A percentile compares a stretch with the other conserved stretches of the same genome.
Conservation (phyloP, 768 basidiomycete genomes). For the Lactarius vividus region DNA sequence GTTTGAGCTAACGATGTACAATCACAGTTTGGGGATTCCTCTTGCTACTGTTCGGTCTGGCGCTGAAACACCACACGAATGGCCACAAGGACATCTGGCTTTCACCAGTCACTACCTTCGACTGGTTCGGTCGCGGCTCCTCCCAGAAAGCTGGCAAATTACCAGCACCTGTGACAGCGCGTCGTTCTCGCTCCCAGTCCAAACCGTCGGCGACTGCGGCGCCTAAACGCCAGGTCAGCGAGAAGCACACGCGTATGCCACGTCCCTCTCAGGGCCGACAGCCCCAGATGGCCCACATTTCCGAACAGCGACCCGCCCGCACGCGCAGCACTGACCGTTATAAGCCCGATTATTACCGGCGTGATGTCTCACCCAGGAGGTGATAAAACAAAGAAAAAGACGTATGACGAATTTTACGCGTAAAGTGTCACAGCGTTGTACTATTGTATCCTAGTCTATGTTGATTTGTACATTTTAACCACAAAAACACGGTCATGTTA, state of each 20-base stretch:
- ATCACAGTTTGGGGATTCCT: constrained; percentile 50
- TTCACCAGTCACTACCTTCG: constrained; percentile 64
- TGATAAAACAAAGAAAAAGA: constrained; percentile 24
- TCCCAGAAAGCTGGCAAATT: constrained; percentile 38
- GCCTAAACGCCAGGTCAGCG: constrained; percentile 23
- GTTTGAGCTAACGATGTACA: constrained; percentile 18
- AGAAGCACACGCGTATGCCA: constrained; percentile 11
- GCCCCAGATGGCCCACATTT: constrained; percentile 24
- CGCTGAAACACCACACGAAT: constrained; percentile 42
- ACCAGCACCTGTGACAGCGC: constrained; percentile 42
- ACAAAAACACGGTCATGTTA: neutral
- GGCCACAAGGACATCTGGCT: constrained; percentile 60
- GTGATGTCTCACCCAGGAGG: constrained; percentile 36
- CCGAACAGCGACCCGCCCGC: constrained; percentile 15
- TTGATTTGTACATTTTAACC: constrained; percentile 2
- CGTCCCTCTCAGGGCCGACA: constrained; percentile 20
- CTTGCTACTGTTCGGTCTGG: constrained; percentile 44
- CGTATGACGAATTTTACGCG: constrained; percentile 1
- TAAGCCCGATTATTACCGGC: constrained; percentile 34
- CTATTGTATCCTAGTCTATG: neutral
- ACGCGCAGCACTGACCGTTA: constrained; percentile 28
- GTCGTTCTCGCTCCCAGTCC: constrained; percentile 16
- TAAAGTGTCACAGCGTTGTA: constrained; percentile 12
- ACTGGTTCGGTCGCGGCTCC: constrained; percentile 55
- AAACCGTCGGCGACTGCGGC: constrained; percentile 1